Percentiles rank a stretch among this genome's conserved stretches.
These are phyloP conservation scores for Penicillium lividum DNA, from an alignment of 495 filamentous ascomycete genomes.

Conservation along the genomic window DNA sequence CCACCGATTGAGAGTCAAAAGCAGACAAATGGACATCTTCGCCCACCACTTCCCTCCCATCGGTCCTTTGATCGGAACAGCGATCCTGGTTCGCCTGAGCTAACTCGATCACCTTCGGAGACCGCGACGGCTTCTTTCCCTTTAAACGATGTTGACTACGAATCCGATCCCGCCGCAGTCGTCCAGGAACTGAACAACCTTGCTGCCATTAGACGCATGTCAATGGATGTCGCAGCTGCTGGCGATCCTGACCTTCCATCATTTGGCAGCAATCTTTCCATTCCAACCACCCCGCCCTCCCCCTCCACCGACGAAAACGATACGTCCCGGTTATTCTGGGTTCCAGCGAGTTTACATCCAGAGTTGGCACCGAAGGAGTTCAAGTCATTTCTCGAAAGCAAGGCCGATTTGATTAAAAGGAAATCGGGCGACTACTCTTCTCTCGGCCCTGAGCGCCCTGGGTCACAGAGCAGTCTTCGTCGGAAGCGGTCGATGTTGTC, in stretches of 20 bases:
- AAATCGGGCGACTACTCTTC: conserved; percentile 70
- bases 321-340: conserved; percentile 88
- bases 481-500: conserved; percentile 97
- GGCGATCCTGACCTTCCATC: conserved; percentile 90
- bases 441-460: conserved; percentile 61
- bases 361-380: conserved; percentile 96
- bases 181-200: conserved; percentile 94
- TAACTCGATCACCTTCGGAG: conserved; percentile 62
- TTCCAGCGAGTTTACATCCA: conserved; percentile 90
- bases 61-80: conserved; percentile 53
- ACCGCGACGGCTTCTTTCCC: conserved; percentile 77
- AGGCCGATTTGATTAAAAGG: conserved; percentile 83
- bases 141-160: conserved; percentile 88
- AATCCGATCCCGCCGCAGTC: conserved; percentile 85
- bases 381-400: conserved; percentile 92
- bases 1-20: conserved; percentile 30
- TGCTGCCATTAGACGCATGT: conserved; percentile 93
- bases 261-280: conserved; percentile 62
- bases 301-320: conserved; percentile 79
- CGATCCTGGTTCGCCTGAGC: conserved; percentile 57
- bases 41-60: conserved; percentile 34
- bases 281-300: conserved; percentile 74
- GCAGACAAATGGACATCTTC: conserved; percentile 47
- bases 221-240: conserved; percentile 93
- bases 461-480: conserved; percentile 63